phyloP scores from a whole-genome alignment of 495 filamentous ascomycete species.

The Hypomontagnella submonticulosa region DNA sequence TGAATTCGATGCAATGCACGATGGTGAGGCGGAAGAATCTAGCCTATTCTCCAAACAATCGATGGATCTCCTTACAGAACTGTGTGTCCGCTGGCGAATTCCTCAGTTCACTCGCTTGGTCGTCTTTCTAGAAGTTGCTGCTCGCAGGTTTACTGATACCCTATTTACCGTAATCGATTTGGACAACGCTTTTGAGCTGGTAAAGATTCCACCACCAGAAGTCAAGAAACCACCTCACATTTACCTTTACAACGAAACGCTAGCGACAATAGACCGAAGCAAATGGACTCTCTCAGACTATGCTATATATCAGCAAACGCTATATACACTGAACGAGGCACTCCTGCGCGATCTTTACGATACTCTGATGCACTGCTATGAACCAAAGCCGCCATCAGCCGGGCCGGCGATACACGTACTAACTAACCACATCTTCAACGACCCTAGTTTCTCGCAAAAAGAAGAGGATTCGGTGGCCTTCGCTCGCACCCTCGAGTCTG shows the following conservation, averaged over 20 bases:
- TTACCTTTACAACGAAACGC: constrained; percentile 52
- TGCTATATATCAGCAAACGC: constrained; percentile 75
- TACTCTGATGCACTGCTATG: constrained; percentile 85
- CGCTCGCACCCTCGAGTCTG: constrained; percentile 73
- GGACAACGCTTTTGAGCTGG: constrained; percentile 81
- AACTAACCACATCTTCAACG: constrained; percentile 81
- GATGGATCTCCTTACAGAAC: constrained; percentile 82
- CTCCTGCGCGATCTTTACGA: constrained; percentile 90
- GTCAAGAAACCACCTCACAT: constrained; percentile 61
- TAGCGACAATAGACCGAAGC: constrained; percentile 58
- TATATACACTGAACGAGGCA: constrained; percentile 80
- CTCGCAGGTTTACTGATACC: constrained; percentile 85
- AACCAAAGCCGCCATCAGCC: constrained; percentile 80
- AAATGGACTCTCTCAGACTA: constrained; percentile 87
- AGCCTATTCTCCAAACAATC: constrained; percentile 84
- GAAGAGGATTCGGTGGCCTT: constrained; percentile 76
- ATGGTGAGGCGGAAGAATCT: constrained; percentile 60
- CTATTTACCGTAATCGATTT: constrained; percentile 83
- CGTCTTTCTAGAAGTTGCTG: constrained; percentile 84
- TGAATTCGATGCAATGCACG: constrained; percentile 65
- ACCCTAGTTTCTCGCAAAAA: constrained; percentile 77
- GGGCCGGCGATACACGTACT: constrained; percentile 86
- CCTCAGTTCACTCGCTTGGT: constrained; percentile 83
- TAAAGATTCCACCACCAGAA: constrained; percentile 75
- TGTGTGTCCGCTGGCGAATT: constrained; percentile 89